Evolutionary conservation across 352 stramenopile genomes (phyloP), one percentile per base, ranked within the genome.

Genomic region (Pseudoperonospora humuli): DNA sequence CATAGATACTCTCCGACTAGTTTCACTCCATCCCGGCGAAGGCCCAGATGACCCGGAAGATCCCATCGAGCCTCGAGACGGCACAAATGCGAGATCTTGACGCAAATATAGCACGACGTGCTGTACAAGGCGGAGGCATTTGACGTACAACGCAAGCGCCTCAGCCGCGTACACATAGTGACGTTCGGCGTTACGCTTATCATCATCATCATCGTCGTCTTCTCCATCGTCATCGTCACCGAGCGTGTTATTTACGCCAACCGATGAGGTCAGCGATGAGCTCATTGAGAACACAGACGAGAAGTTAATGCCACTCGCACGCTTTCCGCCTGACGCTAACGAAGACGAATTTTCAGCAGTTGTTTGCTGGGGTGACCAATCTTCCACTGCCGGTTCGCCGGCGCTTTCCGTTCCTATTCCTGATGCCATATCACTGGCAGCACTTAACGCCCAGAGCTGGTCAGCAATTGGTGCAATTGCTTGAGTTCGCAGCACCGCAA

Each of bases 51-150:
- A 62, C 1, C 36, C 43, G 14, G 51, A 53, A 11, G 64, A 56
- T 4, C 50, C 47, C 31, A 40, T 42, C 14, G 50, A 61, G 7
- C 42, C 41, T 39, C 64, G 35, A 20, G 32, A 54, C 31, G 56
- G 50, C 18, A 43, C 42, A 40, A 67, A 55, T 9, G 46, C 45
- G 2, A 58, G 52, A 26, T 83, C 73, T 38, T 83, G 69, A n/a
- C 70, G 73, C 19, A 85, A 52, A 37, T 85, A 81, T 9, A 74
- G 17, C 23, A 82, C 61, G 7, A 70, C 71, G 18, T 82, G 67
- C 50, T 83, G 69, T 17, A 86, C 60, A 17, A 86, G 60, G 8
- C 67, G 64, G 43, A 86, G 61, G 29, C 75, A 86, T 57, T 79
- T 84, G 9, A 86, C 58, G 46, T 86, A 86, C 8, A 86, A 31